Conservation (phyloP, 2,329 filamentous ascomycete genomes). For the Botryotinia calthae region DNA sequence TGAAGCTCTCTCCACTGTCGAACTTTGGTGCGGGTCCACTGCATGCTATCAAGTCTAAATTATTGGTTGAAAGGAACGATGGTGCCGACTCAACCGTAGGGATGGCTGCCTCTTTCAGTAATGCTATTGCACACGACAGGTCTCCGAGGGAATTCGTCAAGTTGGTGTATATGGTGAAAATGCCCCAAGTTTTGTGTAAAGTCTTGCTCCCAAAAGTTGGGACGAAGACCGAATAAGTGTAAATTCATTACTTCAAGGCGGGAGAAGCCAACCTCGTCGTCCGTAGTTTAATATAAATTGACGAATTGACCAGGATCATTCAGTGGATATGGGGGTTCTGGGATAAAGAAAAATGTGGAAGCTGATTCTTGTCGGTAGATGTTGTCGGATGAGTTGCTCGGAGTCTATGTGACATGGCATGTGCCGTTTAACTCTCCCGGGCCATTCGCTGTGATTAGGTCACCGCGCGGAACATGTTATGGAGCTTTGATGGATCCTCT, state of each 20-base stretch:
- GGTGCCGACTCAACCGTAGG: background rate
- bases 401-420: background rate
- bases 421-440: constrained; percentile 6
- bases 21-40: background rate
- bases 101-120: background rate
- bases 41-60: background rate
- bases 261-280: no score
- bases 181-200: background rate
- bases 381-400: background rate
- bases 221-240: background rate
- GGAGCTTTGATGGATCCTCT: constrained; percentile 18
- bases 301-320: background rate
- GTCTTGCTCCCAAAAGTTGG: background rate
- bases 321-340: background rate
- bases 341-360: background rate
- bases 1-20: background rate
- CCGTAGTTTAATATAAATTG: background rate
- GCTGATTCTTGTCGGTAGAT: background rate
- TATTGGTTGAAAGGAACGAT: background rate
- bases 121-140: background rate
- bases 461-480: background rate
- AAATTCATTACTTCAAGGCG: background rate
- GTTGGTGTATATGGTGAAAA: background rate
- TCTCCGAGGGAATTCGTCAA: background rate
- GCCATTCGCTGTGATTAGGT: background rate